Evolutionary conservation across 176 grass and related monocot species (phyloP), one percentile per base, ranked within the genome.

Genomic region (Hsuehochloa calcarea): DNA sequence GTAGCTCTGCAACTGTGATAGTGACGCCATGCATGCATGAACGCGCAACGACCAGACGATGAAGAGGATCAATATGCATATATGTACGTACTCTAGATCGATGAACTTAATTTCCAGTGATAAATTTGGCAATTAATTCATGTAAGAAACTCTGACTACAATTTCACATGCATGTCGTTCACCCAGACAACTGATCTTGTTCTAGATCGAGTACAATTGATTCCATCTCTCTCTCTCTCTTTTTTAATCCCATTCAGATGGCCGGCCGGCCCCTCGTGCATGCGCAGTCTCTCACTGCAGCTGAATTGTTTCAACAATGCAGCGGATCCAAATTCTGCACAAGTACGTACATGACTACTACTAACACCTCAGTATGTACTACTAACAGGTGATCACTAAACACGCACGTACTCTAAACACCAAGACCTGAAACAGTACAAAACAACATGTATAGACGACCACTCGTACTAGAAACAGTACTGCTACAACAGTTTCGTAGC

Each of bases 381-480:
- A 51, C 1, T 40, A 37, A 56, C 40, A 40, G 26, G 54, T 37
- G 14, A 67, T 41, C 22, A 73, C 20, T 50, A 46, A 37, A 9
- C 39, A 56, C 56, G 23, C 26, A 65, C 52, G 52, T 65, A 17
- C 46, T 44, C 68, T 70, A 69, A 20, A 23, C 51, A 85, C 46
- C 43, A n/a, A 70, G 8, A 81, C 23, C 23, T 55, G 54, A 52
- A 79, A 80, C 39, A 83, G 58, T 56, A 73, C 16, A 27, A 29
- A 82, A 90, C 27, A 82, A 1, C 79, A 72, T 78, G 84, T 45
- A 81, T 85, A 80, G 25, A 65, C 78, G 71, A 70, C 38, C 10
- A 37, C 31, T 52, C 13, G 69, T 43, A 49, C 74, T 43, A 60
- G 60, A 41, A 63, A 80, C 80, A 83, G 60, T 79, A 66, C 59